Percentiles rank a stretch among this genome's conserved stretches.
Evolutionary conservation across 345 rosid species (phyloP).

Genomic region (Schrenkiella parvula): DNA sequence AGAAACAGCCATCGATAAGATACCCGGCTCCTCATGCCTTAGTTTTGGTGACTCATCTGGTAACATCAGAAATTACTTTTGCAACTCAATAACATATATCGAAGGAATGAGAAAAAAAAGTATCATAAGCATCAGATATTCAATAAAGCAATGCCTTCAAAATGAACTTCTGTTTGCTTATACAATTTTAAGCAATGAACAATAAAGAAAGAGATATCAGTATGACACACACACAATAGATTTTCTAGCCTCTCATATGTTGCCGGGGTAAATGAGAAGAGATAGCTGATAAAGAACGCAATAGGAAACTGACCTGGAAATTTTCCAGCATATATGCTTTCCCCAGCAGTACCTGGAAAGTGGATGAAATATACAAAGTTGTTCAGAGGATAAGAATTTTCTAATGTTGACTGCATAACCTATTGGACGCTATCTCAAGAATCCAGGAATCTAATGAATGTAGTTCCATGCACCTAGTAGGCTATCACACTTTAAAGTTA

Average conservation of each 20-base stretch:
- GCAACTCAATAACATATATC: not conserved
- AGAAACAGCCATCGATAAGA: conserved; percentile 74
- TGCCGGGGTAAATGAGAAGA: conserved; percentile 2
- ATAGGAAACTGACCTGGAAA: conserved; percentile 73
- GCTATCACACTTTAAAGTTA: not conserved
- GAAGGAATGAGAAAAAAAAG: not conserved
- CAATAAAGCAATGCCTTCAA: not conserved
- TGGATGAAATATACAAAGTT: conserved; percentile 1
- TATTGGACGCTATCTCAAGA: not conserved
- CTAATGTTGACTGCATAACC: conserved; percentile 6
- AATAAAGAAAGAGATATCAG: not conserved
- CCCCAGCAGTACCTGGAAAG: conserved; percentile 79
- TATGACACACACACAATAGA: not conserved
- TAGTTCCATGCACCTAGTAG: conserved; percentile 3
- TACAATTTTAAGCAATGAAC: not conserved
- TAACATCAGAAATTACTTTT: conserved; percentile 27
- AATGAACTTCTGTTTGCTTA: not conserved
- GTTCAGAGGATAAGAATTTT: not conserved
- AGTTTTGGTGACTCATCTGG: conserved; percentile 82
- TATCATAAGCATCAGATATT: not conserved
- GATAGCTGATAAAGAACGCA: not conserved
- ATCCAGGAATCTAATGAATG: conserved; percentile 1
- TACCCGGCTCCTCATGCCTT: conserved; percentile 81
- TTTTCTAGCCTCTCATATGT: not conserved
- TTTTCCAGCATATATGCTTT: conserved; percentile 77